phyloP scores from a whole-genome alignment of 1,139 yeast genomes.

The Debaryomyces sp. region DNA sequence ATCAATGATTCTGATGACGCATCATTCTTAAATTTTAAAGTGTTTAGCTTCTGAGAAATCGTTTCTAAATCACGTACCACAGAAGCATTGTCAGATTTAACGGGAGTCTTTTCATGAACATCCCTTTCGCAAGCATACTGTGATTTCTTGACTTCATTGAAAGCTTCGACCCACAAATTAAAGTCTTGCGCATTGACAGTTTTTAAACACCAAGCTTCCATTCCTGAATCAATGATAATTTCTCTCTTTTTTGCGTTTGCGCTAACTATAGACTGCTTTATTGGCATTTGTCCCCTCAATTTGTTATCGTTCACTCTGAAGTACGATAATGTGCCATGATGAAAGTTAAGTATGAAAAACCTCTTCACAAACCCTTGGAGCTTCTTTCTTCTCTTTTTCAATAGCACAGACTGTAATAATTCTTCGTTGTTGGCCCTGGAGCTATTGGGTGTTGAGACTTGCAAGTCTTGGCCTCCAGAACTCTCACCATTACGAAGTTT shows the following conservation, averaged over 20 bases:
- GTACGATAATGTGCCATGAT: slow-evolving; percentile 82
- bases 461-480: not conserved
- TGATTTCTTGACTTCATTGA: slow-evolving; percentile 50
- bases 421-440: slow-evolving; percentile 53
- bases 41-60: slow-evolving; percentile 25
- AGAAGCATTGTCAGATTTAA: slow-evolving; percentile 11
- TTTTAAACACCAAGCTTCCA: slow-evolving; percentile 91
- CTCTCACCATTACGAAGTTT: slow-evolving; percentile 2
- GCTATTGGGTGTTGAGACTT: not conserved
- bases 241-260: slow-evolving; percentile 71
- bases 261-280: slow-evolving; percentile 75
- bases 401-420: slow-evolving; percentile 69
- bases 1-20: slow-evolving; percentile 15
- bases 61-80: slow-evolving; percentile 19
- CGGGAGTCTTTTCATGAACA: slow-evolving; percentile 7
- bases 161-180: slow-evolving; percentile 80
- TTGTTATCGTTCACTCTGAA: slow-evolving; percentile 69
- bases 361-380: slow-evolving; percentile 84
- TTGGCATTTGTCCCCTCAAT: slow-evolving; percentile 91
- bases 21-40: slow-evolving; percentile 19
- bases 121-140: slow-evolving; percentile 6
- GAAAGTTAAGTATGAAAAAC: slow-evolving; percentile 79
- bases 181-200: slow-evolving; percentile 69
- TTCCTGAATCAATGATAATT: slow-evolving; percentile 88
- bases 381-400: slow-evolving; percentile 76